Conservation (phyloP, 148 eudicot species). For the Silene latifolia region DNA sequence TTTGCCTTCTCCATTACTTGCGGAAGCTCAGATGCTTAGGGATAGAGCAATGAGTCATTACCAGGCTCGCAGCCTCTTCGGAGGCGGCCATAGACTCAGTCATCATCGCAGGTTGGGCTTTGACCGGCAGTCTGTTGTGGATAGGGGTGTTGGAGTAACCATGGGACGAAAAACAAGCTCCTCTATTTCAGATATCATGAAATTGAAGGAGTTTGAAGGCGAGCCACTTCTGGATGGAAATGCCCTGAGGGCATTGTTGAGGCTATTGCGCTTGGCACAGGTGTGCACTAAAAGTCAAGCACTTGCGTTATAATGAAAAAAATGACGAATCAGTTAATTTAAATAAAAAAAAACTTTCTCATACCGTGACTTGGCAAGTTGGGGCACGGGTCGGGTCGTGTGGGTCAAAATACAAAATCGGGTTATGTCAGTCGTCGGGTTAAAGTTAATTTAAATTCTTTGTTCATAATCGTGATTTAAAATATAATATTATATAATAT, state of each 20-base stretch:
- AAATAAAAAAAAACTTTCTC: too few relatives aligned
- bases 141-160: conserved; percentile 90
- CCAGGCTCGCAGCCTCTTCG: conserved; percentile 95
- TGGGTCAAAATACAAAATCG: too few relatives aligned
- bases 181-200: conserved; percentile 56
- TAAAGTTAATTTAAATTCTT: too few relatives aligned
- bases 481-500: too few relatives aligned
- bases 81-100: conserved; percentile 66
- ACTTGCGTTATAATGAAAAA: too few relatives aligned
- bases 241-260: conserved; percentile 76
- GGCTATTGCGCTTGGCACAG: conserved; percentile 92
- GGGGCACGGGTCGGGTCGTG: too few relatives aligned
- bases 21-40: conserved; percentile 97
- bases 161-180: conserved; percentile 65
- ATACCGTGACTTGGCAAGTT: too few relatives aligned
- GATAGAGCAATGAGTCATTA: conserved; percentile 98
- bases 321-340: too few relatives aligned
- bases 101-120: conserved; percentile 78
- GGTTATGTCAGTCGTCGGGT: too few relatives aligned
- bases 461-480: too few relatives aligned
- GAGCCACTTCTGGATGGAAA: conserved; percentile 89
- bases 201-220: conserved; percentile 90
- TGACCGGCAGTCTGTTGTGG: conserved; percentile 81
- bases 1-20: conserved; percentile 91
- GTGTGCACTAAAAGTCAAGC: conserved; percentile 27